Base-by-base conservation (phyloP, 1,284 basidiomycete genomes). In the Austropuccinia psidii region DNA sequence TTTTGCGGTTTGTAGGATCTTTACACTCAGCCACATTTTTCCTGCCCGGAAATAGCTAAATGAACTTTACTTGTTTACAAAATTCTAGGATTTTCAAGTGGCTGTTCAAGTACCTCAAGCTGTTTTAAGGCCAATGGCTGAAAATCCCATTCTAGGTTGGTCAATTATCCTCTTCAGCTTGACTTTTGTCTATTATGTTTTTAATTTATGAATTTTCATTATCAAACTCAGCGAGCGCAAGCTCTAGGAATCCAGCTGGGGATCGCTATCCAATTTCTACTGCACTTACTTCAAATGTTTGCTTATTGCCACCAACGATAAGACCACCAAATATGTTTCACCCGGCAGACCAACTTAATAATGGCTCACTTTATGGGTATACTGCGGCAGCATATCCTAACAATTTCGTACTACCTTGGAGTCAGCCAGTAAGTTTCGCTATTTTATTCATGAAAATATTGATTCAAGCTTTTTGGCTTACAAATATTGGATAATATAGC, bases 71-170 rank as follows among this genome's bases (percentile, higher is more conserved):
- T 5, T 27, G 27, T n/a, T 35, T 24, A 8, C 27, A 27, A n/a
- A n/a, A n/a, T n/a, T 24, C 8, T 19, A 73, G 70, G 70, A 73
- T 47, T 73, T 73, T 47, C 70, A 64, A 55, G 70, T 73, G 6
- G 21, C 33, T 24, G 70, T 73, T 6, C 37, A 64, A 2, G 52
- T 57, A 17, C 70, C 52, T 11, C 45, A 72, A 21, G 27, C 33
- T 3, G 55, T 33, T 19, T 35, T 49, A 15, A 31, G 35, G 31
- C 45, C 43, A 6, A 47, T 58, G 24, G 35, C 37, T 17, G 54
- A 57, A 33, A 61, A 11, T 19, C 68, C 43, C 49, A 60, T 50
- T 29, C 15, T 45, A 7, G 41, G 68, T 72, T 33, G 52, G 62
- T 2, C 21, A 21, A 11, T 13, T 3, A 4, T 3, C 5, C 33